Conservation (phyloP, 192 early-diverging fungal species). For the Coemansia biformis region DNA sequence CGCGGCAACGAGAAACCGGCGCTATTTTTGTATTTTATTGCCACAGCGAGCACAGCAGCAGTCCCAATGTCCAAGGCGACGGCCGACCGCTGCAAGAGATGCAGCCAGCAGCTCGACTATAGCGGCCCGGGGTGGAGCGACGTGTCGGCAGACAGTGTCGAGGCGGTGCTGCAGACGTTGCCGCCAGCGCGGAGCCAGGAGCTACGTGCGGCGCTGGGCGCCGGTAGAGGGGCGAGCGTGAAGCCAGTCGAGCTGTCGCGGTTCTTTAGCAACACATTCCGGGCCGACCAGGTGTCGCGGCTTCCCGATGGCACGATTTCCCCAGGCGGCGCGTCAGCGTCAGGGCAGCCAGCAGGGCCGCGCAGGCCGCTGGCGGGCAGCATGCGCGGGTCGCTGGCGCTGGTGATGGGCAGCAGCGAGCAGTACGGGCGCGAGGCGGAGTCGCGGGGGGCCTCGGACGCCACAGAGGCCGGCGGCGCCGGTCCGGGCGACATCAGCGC, state of each 20-base stretch:
- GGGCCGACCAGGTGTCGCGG: slow-evolving; percentile 21
- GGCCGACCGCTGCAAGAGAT: slow-evolving; percentile 20
- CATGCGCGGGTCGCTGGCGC: slow-evolving; percentile 36
- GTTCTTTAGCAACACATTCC: slow-evolving; percentile 29
- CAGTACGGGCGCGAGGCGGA: background rate
- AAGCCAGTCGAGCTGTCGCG: slow-evolving; percentile 17
- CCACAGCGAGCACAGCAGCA: background rate
- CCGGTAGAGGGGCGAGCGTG: background rate
- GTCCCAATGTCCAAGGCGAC: slow-evolving; percentile 1
- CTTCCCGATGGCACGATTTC: slow-evolving; percentile 5
- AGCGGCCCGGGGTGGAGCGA: slow-evolving; percentile 16
- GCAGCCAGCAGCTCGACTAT: slow-evolving; percentile 19
- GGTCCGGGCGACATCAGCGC: background rate
- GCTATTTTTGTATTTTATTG: no score
- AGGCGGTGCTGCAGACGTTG: slow-evolving; percentile 19
- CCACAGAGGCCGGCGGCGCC: background rate
- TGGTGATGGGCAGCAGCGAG: slow-evolving; percentile 13
- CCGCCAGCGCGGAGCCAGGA: slow-evolving; percentile 22
- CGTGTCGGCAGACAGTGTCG: slow-evolving; percentile 1
- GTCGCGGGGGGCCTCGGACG: background rate
- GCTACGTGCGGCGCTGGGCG: slow-evolving; percentile 4
- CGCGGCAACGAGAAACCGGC: no score
- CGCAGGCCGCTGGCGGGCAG: no score
- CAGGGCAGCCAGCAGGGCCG: no score
- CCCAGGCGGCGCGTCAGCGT: background rate